Conservation (phyloP, 75 land plant species). For the Cupressus sempervirens region DNA sequence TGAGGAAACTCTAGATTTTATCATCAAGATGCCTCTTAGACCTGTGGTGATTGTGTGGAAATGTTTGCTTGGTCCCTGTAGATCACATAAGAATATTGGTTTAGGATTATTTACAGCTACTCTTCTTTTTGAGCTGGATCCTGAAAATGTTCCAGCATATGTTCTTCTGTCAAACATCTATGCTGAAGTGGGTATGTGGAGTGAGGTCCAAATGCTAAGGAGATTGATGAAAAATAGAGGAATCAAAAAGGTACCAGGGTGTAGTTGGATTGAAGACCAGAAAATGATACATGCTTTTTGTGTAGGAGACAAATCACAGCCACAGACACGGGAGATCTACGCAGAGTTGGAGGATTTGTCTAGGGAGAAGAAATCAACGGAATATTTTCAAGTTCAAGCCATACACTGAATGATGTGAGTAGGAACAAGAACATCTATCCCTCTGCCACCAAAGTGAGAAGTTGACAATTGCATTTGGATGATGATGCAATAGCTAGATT, state of each 20-base stretch:
- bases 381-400: slow-evolving; percentile 20
- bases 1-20: slow-evolving; percentile 30
- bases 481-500: no score
- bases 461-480: no score
- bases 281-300: slow-evolving; percentile 39
- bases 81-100: slow-evolving; percentile 21
- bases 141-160: slow-evolving; percentile 23
- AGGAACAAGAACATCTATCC: slow-evolving; percentile 29
- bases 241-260: slow-evolving; percentile 41
- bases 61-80: slow-evolving; percentile 38
- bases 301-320: slow-evolving; percentile 36
- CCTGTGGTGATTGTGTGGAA: slow-evolving; percentile 37
- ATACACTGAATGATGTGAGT: slow-evolving; percentile 26
- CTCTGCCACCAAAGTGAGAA: slow-evolving; percentile 10
- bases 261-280: slow-evolving; percentile 39
- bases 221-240: slow-evolving; percentile 37
- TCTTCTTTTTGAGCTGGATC: background rate
- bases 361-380: slow-evolving; percentile 24
- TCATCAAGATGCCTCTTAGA: slow-evolving; percentile 28
- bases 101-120: no score
- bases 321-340: slow-evolving; percentile 26
- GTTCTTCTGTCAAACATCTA: slow-evolving; percentile 46
- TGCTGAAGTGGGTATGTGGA: slow-evolving; percentile 36
- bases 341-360: slow-evolving; percentile 28
- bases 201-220: slow-evolving; percentile 26